phyloP scores from a whole-genome alignment of 441 rosid species.

The Corymbia citriodora region DNA sequence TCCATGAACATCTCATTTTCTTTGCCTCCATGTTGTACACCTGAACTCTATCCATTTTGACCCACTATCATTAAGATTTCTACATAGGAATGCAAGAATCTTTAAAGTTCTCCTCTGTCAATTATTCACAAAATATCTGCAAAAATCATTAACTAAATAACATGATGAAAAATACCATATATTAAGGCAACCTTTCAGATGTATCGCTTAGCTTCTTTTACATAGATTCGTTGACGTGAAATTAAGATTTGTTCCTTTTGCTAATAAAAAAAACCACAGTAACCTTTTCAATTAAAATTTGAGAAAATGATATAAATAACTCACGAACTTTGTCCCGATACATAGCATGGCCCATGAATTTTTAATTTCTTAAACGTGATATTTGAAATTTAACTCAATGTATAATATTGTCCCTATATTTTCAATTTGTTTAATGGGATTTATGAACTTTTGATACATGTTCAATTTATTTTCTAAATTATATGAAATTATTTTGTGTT shows the following conservation, averaged over 20 bases:
- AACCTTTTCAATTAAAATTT: too few relatives aligned
- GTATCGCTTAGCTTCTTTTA: neutral
- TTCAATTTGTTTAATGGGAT: too few relatives aligned
- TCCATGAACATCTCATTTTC: neutral
- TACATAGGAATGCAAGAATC: neutral
- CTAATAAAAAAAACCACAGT: neutral
- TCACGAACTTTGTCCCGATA: neutral
- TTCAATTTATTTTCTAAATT: neutral
- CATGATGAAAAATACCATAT: neutral
- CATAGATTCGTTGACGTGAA: neutral
- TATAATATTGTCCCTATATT: fast-evolving
- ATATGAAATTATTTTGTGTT: neutral
- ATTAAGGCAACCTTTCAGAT: neutral
- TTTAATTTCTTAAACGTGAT: neutral
- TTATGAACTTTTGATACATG: neutral
- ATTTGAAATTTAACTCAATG: fast-evolving
- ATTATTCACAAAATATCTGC: neutral
- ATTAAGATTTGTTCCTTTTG: neutral
- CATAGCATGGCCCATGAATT: neutral
- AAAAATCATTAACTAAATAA: neutral
- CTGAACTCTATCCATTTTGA: neutral
- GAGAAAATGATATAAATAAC: neutral
- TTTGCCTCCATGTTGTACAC: neutral
- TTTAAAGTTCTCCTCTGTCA: neutral
- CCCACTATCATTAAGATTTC: neutral